Conservation (phyloP, 2,329 filamentous ascomycete genomes). For the Alternaria postmessia region DNA sequence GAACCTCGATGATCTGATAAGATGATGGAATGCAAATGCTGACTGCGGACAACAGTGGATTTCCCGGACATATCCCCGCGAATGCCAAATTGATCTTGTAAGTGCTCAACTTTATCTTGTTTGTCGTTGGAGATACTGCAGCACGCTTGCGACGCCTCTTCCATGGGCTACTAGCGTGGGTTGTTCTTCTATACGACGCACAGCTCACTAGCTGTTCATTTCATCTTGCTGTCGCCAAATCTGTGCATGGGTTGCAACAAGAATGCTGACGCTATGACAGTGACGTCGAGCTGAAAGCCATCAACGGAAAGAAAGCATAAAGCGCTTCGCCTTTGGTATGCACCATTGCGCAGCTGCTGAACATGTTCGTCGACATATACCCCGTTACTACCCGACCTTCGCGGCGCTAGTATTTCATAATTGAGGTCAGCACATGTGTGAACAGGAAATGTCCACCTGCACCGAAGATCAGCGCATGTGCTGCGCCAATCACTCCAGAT, state of each 20-base stretch:
- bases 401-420: not conserved
- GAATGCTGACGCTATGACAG: conserved; percentile 51
- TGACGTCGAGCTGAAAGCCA: conserved; percentile 73
- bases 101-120: conserved; percentile 52
- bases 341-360: conserved; percentile 7
- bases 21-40: conserved; percentile 25
- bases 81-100: conserved; percentile 84
- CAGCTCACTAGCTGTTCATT: conserved; percentile 11
- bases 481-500: conserved; percentile 6
- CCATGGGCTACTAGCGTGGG: not conserved
- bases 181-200: conserved; percentile 15
- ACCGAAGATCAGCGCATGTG: conserved; percentile 3
- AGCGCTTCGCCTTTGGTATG: conserved; percentile 11
- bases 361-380: conserved; percentile 17
- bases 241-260: conserved; percentile 2
- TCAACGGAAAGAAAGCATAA: conserved; percentile 61
- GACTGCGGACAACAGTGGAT: conserved; percentile 65
- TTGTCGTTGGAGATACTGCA: conserved; percentile 7
- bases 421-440: not conserved
- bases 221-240: conserved; percentile 2
- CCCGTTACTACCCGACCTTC: conserved; percentile 18
- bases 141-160: not conserved
- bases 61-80: conserved; percentile 78
- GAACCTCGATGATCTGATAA: conserved; percentile 18
- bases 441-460: not conserved